Percentiles rank a stretch among this genome's conserved stretches.
These are phyloP conservation scores for Acer saccharum DNA, from an alignment of 345 rosid genomes.

Conservation along the genomic window DNA sequence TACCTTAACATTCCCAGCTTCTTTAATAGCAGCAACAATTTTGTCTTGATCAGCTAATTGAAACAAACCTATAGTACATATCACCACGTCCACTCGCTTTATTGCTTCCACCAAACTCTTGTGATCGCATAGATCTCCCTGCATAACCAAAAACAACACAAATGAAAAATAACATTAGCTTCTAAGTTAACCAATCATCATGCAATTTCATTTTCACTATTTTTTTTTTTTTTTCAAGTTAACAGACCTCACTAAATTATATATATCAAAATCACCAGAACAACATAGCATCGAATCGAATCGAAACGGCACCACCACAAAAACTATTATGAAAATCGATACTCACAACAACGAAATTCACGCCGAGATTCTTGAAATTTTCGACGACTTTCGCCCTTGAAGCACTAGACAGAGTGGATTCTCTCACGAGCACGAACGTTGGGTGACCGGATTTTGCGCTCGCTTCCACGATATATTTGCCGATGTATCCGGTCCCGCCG, in stretches of 20 bases:
- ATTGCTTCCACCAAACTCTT: slow-evolving; percentile 52
- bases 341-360: background rate
- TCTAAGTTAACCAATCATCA: no score
- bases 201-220: no score
- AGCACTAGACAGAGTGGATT: slow-evolving; percentile 5
- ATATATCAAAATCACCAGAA: no score
- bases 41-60: slow-evolving; percentile 44
- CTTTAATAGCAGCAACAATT: slow-evolving; percentile 62
- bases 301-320: background rate
- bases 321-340: background rate
- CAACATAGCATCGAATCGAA: background rate
- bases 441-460: slow-evolving; percentile 11
- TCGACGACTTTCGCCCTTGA: background rate
- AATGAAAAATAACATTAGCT: no score
- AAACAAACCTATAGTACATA: slow-evolving; percentile 42
- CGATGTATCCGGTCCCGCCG: slow-evolving; percentile 7
- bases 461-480: slow-evolving; percentile 9
- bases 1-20: slow-evolving; percentile 68
- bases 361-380: slow-evolving; percentile 5
- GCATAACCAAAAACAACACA: background rate
- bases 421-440: slow-evolving; percentile 3
- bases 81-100: slow-evolving; percentile 61
- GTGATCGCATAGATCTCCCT: slow-evolving; percentile 58
- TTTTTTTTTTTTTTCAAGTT: no score
- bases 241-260: no score